These are phyloP conservation scores for Lotus japonicus DNA, from an alignment of 306 rosid species.

Conservation along the genomic window DNA sequence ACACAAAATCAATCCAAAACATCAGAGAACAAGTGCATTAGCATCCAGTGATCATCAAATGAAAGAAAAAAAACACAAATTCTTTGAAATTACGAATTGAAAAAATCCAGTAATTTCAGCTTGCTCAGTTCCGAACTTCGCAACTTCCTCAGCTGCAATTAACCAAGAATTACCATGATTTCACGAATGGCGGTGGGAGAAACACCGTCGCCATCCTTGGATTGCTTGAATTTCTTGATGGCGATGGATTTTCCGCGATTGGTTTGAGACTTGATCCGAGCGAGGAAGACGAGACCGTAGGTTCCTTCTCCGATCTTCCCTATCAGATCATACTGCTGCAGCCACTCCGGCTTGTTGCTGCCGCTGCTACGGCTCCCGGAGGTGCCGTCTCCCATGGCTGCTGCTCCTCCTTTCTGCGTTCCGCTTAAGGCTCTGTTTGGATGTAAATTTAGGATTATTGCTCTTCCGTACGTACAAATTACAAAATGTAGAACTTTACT, in stretches of 20 bases:
- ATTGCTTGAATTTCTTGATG: slow-evolving; percentile 90
- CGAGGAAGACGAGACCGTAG: slow-evolving; percentile 90
- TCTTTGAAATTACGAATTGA: neutral
- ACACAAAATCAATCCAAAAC: slow-evolving; percentile 3
- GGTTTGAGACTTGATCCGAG: slow-evolving; percentile 50
- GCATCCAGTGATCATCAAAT: neutral
- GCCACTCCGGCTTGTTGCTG: slow-evolving; percentile 87
- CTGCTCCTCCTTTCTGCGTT: neutral
- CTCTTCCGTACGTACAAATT: neutral
- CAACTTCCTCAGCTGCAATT: neutral
- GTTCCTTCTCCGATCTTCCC: slow-evolving; percentile 97
- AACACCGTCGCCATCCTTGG: slow-evolving; percentile 93
- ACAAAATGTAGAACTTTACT: too few relatives aligned
- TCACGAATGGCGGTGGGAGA: slow-evolving; percentile 99
- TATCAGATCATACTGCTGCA: slow-evolving; percentile 86
- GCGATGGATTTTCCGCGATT: slow-evolving; percentile 93
- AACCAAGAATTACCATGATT: slow-evolving; percentile 55
- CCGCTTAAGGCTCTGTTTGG: slow-evolving; percentile 15
- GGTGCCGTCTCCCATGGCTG: slow-evolving; percentile 66
- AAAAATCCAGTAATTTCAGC: neutral
- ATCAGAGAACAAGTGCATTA: neutral
- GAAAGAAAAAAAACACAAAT: neutral
- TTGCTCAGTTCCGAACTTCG: neutral
- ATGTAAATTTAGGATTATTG: neutral
- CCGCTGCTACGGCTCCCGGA: slow-evolving; percentile 25